A percentile compares a stretch with the other conserved stretches of the same genome.
phyloP scores from a whole-genome alignment of 129 eudicot species.

The Ambrosia artemisiifolia region DNA sequence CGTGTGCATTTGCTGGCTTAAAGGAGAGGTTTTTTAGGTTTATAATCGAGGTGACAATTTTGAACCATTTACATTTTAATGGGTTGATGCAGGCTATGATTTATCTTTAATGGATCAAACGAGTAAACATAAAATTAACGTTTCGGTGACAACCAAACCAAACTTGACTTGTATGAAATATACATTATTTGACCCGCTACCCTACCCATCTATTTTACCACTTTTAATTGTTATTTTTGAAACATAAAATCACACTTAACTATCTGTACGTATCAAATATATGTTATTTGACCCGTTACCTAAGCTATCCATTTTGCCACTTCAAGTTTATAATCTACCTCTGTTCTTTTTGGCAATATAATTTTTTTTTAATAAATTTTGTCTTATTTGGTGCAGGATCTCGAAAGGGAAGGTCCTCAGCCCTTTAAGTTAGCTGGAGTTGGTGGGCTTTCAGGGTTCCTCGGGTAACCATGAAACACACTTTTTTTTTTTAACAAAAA shows the following conservation, averaged over 20 bases:
- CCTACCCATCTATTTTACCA: neutral
- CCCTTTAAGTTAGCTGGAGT: conserved; percentile 88
- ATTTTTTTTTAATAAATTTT: too few relatives aligned
- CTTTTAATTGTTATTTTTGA: neutral
- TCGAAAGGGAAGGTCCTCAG: conserved; percentile 88
- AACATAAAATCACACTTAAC: too few relatives aligned
- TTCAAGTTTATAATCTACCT: neutral
- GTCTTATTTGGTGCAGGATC: conserved; percentile 74
- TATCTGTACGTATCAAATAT: neutral
- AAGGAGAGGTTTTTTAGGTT: too few relatives aligned
- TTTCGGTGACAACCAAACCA: neutral
- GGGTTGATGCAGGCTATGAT: too few relatives aligned
- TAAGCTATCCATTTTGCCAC: neutral
- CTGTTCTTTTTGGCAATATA: neutral
- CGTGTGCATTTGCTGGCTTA: too few relatives aligned
- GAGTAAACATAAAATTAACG: neutral
- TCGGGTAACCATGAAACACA: conserved; percentile 53
- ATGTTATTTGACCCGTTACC: neutral
- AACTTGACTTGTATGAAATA: neutral
- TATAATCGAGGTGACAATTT: too few relatives aligned
- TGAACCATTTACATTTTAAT: too few relatives aligned
- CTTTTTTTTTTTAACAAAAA: neutral
- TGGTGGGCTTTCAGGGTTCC: conserved; percentile 91
- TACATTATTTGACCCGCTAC: neutral
- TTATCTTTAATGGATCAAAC: neutral